These are phyloP conservation scores for Vitellaria paradoxa DNA, from an alignment of 179 eudicot species.

Conservation along the genomic window DNA sequence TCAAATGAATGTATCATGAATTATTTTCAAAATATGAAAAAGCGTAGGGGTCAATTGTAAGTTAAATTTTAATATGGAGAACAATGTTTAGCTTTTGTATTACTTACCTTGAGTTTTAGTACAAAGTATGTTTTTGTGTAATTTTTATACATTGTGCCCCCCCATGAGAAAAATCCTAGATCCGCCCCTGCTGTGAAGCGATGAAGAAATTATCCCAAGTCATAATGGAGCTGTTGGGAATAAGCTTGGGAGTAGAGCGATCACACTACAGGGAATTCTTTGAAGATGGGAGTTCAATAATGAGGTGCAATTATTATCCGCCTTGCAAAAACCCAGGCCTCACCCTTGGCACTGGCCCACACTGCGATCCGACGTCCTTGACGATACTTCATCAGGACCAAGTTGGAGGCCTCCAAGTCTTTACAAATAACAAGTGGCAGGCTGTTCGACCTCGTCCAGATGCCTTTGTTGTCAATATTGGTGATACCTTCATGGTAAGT, in stretches of 20 bases:
- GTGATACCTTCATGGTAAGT: conserved; percentile 51
- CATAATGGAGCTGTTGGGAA: conserved; percentile 41
- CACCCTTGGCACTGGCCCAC: conserved; percentile 61
- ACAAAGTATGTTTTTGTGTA: no score
- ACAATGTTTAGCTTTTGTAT: no score
- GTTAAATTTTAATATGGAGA: no score
- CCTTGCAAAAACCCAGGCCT: conserved; percentile 41
- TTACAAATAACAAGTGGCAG: conserved; percentile 42
- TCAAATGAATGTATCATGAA: no score
- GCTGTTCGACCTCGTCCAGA: conserved; percentile 32
- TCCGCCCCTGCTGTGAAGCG: conserved; percentile 43
- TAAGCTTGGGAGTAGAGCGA: conserved; percentile 47
- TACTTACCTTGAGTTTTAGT: no score
- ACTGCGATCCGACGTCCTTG: conserved; percentile 51
- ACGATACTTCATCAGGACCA: conserved; percentile 56
- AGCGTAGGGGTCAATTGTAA: no score
- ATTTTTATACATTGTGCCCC: no score
- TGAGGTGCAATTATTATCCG: conserved; percentile 64
- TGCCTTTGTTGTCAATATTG: conserved; percentile 27
- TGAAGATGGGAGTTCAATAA: conserved; percentile 42
- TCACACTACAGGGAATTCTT: conserved; percentile 30
- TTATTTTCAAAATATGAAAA: no score
- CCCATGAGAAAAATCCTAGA: no score
- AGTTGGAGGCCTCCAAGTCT: conserved; percentile 59
- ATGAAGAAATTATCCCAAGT: conserved; percentile 34